Evolutionary conservation across 2,329 filamentous ascomycete genomes (phyloP).

Genomic region (Penicillium sp.): DNA sequence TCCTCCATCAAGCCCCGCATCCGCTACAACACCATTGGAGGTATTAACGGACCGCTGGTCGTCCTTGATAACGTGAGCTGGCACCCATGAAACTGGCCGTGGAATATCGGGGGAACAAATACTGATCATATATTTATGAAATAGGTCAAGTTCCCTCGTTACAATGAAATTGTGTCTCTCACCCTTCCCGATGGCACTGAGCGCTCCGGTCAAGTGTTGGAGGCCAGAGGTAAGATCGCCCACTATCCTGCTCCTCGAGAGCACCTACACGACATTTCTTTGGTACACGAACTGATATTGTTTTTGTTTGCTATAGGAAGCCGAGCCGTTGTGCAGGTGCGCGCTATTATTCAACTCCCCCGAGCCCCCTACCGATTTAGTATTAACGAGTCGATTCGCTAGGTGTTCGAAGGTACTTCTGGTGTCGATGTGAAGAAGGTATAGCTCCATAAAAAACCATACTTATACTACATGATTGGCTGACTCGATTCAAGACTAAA

Average conservation of each 20-base stretch:
- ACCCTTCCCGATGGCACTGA: slow-evolving; percentile 94
- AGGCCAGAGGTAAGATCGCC: slow-evolving; percentile 77
- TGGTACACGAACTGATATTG: slow-evolving; percentile 17
- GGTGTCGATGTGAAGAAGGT: slow-evolving; percentile 99
- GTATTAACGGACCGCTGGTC: slow-evolving; percentile 96
- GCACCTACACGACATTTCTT: not conserved
- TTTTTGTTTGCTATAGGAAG: slow-evolving; percentile 61
- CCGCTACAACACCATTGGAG: slow-evolving; percentile 97
- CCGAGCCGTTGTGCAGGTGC: slow-evolving; percentile 91
- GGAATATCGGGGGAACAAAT: not conserved
- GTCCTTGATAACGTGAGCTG: slow-evolving; percentile 86
- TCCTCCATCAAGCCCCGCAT: slow-evolving; percentile 67
- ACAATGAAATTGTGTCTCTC: slow-evolving; percentile 96
- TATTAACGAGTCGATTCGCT: slow-evolving; percentile 21
- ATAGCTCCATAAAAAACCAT: not conserved
- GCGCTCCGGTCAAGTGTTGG: slow-evolving; percentile 91
- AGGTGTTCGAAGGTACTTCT: slow-evolving; percentile 96
- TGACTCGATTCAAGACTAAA: slow-evolving; percentile 66
- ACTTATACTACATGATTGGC: slow-evolving; percentile 29
- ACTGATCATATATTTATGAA: slow-evolving; percentile 14
- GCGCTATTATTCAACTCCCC: slow-evolving; percentile 16
- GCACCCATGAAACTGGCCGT: slow-evolving; percentile 17
- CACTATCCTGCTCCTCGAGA: not conserved
- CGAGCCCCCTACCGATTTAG: not conserved
- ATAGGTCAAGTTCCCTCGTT: slow-evolving; percentile 94